Evolutionary conservation across 768 basidiomycete genomes (phyloP).

Genomic region (Kwoniella newhampshirensis): DNA sequence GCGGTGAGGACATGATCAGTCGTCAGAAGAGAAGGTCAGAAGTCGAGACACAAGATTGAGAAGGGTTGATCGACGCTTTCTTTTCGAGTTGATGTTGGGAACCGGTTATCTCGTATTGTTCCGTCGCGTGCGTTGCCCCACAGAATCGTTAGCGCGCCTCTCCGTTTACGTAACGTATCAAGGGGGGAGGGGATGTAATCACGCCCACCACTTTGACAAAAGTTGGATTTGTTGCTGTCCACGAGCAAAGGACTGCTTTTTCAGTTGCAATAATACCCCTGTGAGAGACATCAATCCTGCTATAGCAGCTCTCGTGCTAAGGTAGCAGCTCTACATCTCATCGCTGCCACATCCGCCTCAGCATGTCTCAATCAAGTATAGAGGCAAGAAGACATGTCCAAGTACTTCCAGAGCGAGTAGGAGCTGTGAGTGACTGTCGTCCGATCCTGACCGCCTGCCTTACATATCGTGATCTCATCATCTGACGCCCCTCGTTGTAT

Average conservation of each 20-base stretch:
- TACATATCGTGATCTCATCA: neutral
- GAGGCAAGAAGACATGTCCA: slow-evolving; percentile 46
- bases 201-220: slow-evolving; percentile 4
- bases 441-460: no score
- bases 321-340: no score
- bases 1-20: slow-evolving; percentile 16
- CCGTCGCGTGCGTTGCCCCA: slow-evolving; percentile 7
- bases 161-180: neutral
- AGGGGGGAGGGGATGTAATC: neutral
- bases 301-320: no score
- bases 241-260: no score
- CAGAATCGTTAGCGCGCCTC: neutral
- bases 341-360: no score
- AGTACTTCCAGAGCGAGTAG: slow-evolving; percentile 44
- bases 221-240: slow-evolving; percentile 7
- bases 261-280: no score
- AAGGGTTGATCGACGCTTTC: no score
- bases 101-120: neutral
- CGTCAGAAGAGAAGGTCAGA: no score
- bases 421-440: slow-evolving; percentile 28
- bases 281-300: neutral
- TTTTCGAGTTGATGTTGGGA: no score
- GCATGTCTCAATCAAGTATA: slow-evolving; percentile 31
- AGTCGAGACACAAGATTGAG: no score
- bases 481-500: no score